Base-by-base conservation (phyloP, 2,329 filamentous ascomycete genomes). In the Ilyonectria robusta region DNA sequence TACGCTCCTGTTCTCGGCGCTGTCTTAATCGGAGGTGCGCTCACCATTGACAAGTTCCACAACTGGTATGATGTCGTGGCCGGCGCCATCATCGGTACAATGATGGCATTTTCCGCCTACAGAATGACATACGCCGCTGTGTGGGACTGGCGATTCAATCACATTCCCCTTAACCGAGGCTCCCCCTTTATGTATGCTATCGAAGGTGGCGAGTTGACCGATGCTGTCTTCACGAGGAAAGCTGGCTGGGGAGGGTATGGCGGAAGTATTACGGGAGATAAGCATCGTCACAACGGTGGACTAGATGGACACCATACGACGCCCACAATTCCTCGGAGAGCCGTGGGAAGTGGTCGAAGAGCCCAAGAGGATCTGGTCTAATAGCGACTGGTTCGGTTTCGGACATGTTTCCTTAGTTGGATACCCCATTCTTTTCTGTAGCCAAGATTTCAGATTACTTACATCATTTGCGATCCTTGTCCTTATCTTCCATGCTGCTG, bases 1-100 rank as follows among this genome's bases (percentile, higher is more conserved):
- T 92, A 91, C 73, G 85, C 88, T 0, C 92, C 92, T 0, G 80
- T 94, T 3, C 87, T 94, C 0, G 90, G 89, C 3, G 92, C 92
- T 0, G 85, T 84, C 3, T 82, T 94, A 2, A 93, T 94, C 48
- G 91, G 87, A 1, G 91, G 91, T 6, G 88, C 90, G 0, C 81
- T 94, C 10, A 93, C 91, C 0, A 93, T 94, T 63, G 89, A 94
- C 70, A 88, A 93, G 76, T 93, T 85, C 77, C 92, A 94, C 80
- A 91, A 94, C 80, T 92, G 91, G 89, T 93, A 93, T 67, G 92
- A 94, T 62, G 83, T 92, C n/a, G 65, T 93, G 1, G 90, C 89
- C 0, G 92, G 91, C 6, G 91, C 86, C 0, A 76, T 87, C 46
- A 92, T 93, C 51, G 92, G 91, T 2, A 89, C 87, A 2, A 76